A percentile compares a stretch with the other conserved stretches of the same genome.
Conservation (phyloP, 805 yeast species). For the Zygosaccharomyces bailii region DNA sequence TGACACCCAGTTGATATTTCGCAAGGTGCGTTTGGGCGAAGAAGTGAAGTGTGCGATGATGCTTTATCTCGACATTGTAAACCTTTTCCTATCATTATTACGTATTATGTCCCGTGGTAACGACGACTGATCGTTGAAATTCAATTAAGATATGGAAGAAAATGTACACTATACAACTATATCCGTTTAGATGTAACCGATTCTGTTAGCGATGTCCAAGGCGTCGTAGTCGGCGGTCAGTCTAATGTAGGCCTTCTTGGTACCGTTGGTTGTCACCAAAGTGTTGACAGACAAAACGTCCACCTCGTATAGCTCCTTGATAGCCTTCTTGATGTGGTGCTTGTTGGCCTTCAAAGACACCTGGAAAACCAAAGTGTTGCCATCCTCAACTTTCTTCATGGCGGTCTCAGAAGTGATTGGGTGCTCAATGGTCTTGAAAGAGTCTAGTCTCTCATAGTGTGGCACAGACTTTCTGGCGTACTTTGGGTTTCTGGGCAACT, state of each 20-base stretch:
- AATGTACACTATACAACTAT: conserved; percentile 10
- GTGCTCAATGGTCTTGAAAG: conserved; percentile 87
- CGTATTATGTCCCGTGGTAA: conserved; percentile 48
- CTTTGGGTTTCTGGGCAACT: conserved; percentile 90
- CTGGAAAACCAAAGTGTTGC: conserved; percentile 98
- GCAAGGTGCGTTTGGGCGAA: conserved; percentile 74
- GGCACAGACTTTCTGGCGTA: conserved; percentile 95
- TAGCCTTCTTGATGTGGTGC: conserved; percentile 96
- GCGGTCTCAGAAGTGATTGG: conserved; percentile 99
- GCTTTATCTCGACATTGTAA: conserved; percentile 77
- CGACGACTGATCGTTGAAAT: conserved; percentile 16
- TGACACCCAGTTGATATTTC: conserved; percentile 79
- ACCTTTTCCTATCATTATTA: conserved; percentile 72
- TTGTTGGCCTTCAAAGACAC: conserved; percentile 97
- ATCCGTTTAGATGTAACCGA: conserved; percentile 86
- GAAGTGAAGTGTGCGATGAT: conserved; percentile 77
- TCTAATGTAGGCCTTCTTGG: conserved; percentile 99
- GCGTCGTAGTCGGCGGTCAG: conserved; percentile 99
- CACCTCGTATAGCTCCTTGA: conserved; percentile 96
- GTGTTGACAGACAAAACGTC: conserved; percentile 94
- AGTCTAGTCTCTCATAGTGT: conserved; percentile 95
- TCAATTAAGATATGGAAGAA: conserved; percentile 3
- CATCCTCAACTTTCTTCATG: conserved; percentile 98
- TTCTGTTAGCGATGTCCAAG: conserved; percentile 99
- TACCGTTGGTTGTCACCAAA: conserved; percentile 97